Percentiles rank a stretch among this genome's conserved stretches.
Evolutionary conservation across 2,329 filamentous ascomycete genomes (phyloP).

Genomic region (Bipolaris oryzae): DNA sequence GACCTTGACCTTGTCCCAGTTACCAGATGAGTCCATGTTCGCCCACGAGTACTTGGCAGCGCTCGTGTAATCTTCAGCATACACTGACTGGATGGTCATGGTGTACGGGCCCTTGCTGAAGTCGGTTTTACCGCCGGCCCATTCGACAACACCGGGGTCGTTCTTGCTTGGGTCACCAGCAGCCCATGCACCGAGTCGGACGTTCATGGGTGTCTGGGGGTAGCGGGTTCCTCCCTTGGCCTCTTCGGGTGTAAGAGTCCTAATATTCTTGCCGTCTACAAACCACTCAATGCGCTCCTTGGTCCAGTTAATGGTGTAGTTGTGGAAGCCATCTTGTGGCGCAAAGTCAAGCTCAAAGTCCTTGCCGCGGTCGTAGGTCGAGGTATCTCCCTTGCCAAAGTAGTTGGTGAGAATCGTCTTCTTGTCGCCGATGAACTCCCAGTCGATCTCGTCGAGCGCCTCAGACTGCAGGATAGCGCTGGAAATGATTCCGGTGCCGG

Average conservation of each 20-base stretch:
- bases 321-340: slow-evolving; percentile 47
- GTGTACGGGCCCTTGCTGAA: slow-evolving; percentile 70
- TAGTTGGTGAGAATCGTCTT: slow-evolving; percentile 58
- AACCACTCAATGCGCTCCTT: slow-evolving; percentile 67
- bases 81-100: slow-evolving; percentile 73
- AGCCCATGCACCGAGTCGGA: slow-evolving; percentile 73
- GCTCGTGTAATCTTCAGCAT: slow-evolving; percentile 63
- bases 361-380: slow-evolving; percentile 56
- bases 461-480: slow-evolving; percentile 59
- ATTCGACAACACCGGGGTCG: slow-evolving; percentile 49
- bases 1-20: slow-evolving; percentile 58
- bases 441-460: slow-evolving; percentile 62
- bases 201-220: slow-evolving; percentile 75
- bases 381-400: slow-evolving; percentile 62
- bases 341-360: slow-evolving; percentile 36
- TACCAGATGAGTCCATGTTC: slow-evolving; percentile 23
- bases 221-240: slow-evolving; percentile 65
- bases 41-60: slow-evolving; percentile 68
- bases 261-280: slow-evolving; percentile 66
- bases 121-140: slow-evolving; percentile 72
- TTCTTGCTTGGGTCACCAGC: slow-evolving; percentile 59
- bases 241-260: slow-evolving; percentile 65
- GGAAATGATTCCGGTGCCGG: slow-evolving; percentile 58
- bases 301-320: slow-evolving; percentile 68
- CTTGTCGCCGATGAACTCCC: slow-evolving; percentile 53